Conservation (phyloP, 345 rosid genomes). For the Camelina neglecta region DNA sequence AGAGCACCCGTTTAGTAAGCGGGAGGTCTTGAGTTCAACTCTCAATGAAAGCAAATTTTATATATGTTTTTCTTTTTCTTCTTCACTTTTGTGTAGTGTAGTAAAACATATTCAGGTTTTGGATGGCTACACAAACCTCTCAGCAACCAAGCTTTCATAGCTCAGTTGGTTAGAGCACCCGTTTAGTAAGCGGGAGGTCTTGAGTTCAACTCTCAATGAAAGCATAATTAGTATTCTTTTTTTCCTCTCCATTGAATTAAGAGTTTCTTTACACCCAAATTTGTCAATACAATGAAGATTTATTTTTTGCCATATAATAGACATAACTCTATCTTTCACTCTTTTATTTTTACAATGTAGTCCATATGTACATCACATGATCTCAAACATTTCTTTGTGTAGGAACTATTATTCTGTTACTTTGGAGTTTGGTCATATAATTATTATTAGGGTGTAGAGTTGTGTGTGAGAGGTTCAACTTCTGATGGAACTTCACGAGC, state of each 20-base stretch:
- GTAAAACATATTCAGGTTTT: too few relatives aligned
- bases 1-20: constrained; percentile 98
- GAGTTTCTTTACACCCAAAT: neutral
- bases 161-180: constrained; percentile 98
- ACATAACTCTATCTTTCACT: constrained; percentile 17
- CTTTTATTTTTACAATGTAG: constrained; percentile 2
- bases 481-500: constrained; percentile 54
- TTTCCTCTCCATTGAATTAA: neutral
- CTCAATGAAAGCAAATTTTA: constrained; percentile 45
- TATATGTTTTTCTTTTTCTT: too few relatives aligned
- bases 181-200: constrained; percentile 98
- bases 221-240: too few relatives aligned
- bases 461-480: constrained; percentile 40
- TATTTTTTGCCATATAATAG: neutral
- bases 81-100: too few relatives aligned
- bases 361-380: constrained; percentile 18
- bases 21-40: constrained; percentile 99
- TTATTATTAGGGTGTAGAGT: constrained; percentile 40
- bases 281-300: neutral
- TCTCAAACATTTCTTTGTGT: constrained; percentile 12
- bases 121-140: too few relatives aligned
- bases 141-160: constrained; percentile 51
- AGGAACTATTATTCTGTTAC: constrained; percentile 1
- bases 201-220: constrained; percentile 73
- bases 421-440: constrained; percentile 15